A percentile compares a stretch with the other conserved stretches of the same genome.
phyloP scores from a whole-genome alignment of 345 rosid species.

The Firmiana major region DNA sequence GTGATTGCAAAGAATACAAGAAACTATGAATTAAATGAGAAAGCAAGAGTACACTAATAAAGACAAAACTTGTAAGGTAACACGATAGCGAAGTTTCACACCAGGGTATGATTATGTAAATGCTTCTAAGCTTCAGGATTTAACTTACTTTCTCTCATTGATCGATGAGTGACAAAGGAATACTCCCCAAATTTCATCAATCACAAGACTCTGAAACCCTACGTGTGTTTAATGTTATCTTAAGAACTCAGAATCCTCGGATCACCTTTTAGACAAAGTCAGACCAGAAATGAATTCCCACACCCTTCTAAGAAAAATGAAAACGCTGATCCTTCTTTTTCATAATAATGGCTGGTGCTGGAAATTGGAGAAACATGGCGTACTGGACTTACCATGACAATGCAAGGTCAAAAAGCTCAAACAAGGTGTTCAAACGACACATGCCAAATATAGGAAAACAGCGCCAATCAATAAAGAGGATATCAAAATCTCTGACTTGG shows the following conservation, averaged over 20 bases:
- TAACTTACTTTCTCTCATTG: neutral
- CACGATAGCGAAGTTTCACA: neutral
- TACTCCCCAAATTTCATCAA: neutral
- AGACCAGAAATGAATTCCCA: too few relatives aligned
- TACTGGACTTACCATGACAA: too few relatives aligned
- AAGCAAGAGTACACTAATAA: neutral
- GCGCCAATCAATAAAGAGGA: too few relatives aligned
- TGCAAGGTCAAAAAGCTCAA: neutral
- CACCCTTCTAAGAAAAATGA: too few relatives aligned
- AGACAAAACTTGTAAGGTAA: constrained; percentile 1
- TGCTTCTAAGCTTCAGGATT: neutral
- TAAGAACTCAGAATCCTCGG: neutral
- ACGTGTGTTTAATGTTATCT: neutral
- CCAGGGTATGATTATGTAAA: neutral
- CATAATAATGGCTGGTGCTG: too few relatives aligned
- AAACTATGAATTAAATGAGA: neutral
- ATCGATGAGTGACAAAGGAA: neutral
- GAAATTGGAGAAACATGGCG: too few relatives aligned
- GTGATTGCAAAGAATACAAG: neutral
- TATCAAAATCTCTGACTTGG: neutral
- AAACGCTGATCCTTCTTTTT: too few relatives aligned
- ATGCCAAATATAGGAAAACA: too few relatives aligned
- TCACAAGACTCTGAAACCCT: neutral
- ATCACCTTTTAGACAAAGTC: neutral
- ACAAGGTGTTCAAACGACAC: too few relatives aligned